Evolutionary conservation across 495 filamentous ascomycete species (phyloP), one percentile per base, ranked within the genome.

Genomic region (Podospora anserina): DNA sequence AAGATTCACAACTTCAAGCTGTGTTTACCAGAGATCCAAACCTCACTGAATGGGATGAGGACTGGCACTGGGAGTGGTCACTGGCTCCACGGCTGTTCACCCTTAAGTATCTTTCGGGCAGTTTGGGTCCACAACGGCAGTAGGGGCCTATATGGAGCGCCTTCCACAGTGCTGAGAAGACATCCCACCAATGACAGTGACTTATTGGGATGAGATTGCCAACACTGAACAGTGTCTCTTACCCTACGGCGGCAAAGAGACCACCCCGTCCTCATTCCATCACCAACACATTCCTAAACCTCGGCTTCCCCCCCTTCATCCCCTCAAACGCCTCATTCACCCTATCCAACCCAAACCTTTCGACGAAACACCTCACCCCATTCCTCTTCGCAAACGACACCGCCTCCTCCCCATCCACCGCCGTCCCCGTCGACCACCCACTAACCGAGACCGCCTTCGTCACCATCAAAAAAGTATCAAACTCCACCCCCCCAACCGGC

Each of bases 341-440:
- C 30, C 88, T 82, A 5, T 80, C 78, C 9, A 91, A 78, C 19
- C 82, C 81, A 68, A 84, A 89, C 71, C 80, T 86, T 78, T 90
- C 84, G 23, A 91, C 78, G 78, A 88, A 73, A 74, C 87, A 90
- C 68, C 87, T 84, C 39, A 91, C 81, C 7, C 80, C 81, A 53
- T 88, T 80, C 23, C 80, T 68, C 66, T 82, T 67, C 0, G 88
- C 81, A 73, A 91, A 91, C 6, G 67, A 76, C 66, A 91, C 87
- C 1, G 89, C 81, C 73, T 91, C 89, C 78, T 91, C 88, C 4
- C 76, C 77, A 72, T 91, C 89, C 2, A 85, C 74, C 3, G 87
- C 85, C 69, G 88, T 84, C 0, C 88, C 88, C 65, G 79, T 82
- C 0, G 87, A 86, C 84, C 87, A 91, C 26, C 87, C 86, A 54